Base-by-base conservation (phyloP, 208 protist species). In the Acanthamoeba healyi region DNA sequence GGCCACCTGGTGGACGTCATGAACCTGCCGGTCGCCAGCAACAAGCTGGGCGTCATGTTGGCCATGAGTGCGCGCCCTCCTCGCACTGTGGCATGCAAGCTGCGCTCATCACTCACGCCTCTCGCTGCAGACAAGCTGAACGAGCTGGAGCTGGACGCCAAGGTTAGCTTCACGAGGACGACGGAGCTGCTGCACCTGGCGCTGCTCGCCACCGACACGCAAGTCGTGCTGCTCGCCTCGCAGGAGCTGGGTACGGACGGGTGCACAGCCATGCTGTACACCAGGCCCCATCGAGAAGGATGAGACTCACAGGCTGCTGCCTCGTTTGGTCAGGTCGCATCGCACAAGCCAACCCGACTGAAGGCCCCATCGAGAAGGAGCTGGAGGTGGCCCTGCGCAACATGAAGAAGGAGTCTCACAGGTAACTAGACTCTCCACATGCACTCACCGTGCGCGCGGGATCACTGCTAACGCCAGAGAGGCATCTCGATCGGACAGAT, bases 311-410 rank as follows among this genome's bases (percentile, higher is more conserved):
- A n/a, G n/a, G n/a, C n/a, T 94, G 96, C 36, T 92, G 98, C 19
- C 93, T 77, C 24, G 87, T 26, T 95, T 0, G 96, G 17, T 61
- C 98, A 94, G 92, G 92, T 29, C 94, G 95, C 44, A 81, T 98
- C 42, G 97, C 97, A 10, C 93, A 96, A 22, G 92, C 94, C 15
- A 96, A 97, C 38, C 94, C 98, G 7, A 98, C 97, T 4, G 95
- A 96, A 7, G 97, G 98, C 51, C 97, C 97, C 92, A 38, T 93
- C n/a, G 97, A 98, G 46, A 97, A 97, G 93, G 97, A 98, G 94
- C 88, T 98, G 4, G 96, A 97, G 63, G 72, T 97, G 17, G 95
- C 97, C 10, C 82, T 98, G 0, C 97, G 98, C 44, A 98, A 97
- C 94, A 93, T 98, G 26, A 38, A 97, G 74, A 74, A 54, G 7